Base-by-base conservation (phyloP, 192 early-diverging fungal genomes). In the Kickxella alabastrina region DNA sequence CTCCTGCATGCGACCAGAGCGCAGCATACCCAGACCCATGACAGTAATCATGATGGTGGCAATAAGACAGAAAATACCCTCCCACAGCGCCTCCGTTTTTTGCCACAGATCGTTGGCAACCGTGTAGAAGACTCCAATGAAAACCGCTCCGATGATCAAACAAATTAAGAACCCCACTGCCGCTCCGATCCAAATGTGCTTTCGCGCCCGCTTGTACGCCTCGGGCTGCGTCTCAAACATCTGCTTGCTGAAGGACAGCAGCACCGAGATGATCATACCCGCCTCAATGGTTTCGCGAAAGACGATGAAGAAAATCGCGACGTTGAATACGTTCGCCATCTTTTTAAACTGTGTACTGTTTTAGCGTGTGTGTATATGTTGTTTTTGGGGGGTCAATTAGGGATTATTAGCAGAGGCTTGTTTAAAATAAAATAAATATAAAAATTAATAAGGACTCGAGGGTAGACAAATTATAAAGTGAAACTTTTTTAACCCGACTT, bases 261-360 rank as follows among this genome's bases (percentile, higher is more conserved):
- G 65, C 15, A 97, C 90, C n/a, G 86, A 85, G 46, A 97, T 72
- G 61, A 97, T 85, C 52, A 96, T 83, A 17, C 85, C 84, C 4
- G 87, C 90, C 77, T 97, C 93, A 13, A 87, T 78, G 23, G 90
- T 86, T 76, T 95, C 91, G 52, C 89, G 70, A 59, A 91, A 80
- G 21, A 89, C 29, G 10, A 91, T 85, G 53, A 90, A 87, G 64
- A 91, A 89, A 22, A 84, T 80, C 26, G 86, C 78, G 0, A 82
- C 78, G 18, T 78, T 73, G 57, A 87, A 90, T 12, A 88, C 56
- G 60, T 80, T 47, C 24, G 68, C 66, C 80, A 78, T 79, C 26
- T 12, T 53, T 32, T 6, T 32, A 12, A 12, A 32, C 12, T 32
- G 12, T 32, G 12, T 32, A 32, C n/a, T n/a, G n/a, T n/a, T n/a